These are phyloP conservation scores for Aspergillus texensis DNA, from an alignment of 2,329 filamentous ascomycete species.

Conservation along the genomic window DNA sequence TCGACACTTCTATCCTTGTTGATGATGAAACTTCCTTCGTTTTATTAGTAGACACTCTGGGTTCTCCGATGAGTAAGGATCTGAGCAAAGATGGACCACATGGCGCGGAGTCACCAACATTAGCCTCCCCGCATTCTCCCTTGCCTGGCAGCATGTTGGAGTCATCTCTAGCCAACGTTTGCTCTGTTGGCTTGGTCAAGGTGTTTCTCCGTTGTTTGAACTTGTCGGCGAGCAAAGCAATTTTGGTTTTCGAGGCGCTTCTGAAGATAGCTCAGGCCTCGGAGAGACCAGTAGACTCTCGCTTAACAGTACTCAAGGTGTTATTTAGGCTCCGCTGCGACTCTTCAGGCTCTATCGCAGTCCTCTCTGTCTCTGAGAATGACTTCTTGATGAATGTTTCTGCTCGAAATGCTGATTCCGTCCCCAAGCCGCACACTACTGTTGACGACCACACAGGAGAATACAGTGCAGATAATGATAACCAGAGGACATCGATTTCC, in stretches of 20 bases:
- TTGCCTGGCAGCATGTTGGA: conserved; percentile 35
- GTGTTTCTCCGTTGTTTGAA: conserved; percentile 77
- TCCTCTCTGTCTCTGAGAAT: conserved; percentile 71
- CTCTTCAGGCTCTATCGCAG: conserved; percentile 73
- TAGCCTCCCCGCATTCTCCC: conserved; percentile 32
- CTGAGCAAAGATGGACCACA: conserved; percentile 30
- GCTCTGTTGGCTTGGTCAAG: conserved; percentile 69
- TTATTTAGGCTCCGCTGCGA: conserved; percentile 83
- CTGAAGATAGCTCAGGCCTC: conserved; percentile 64
- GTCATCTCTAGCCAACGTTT: conserved; percentile 59
- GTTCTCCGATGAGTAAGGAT: conserved; percentile 40
- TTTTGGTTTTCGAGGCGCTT: conserved; percentile 64
- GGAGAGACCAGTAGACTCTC: conserved; percentile 67
- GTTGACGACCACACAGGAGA: conserved; percentile 46
- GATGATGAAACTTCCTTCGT: conserved; percentile 37
- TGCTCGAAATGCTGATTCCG: conserved; percentile 62
- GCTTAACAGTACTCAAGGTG: conserved; percentile 74
- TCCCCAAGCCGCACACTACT: conserved; percentile 45
- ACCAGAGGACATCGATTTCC: conserved; percentile 29
- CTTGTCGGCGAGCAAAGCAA: conserved; percentile 65
- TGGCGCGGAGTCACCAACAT: conserved; percentile 45
- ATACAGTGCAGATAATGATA: conserved; percentile 40
- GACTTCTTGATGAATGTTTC: conserved; percentile 72
- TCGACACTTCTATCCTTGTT: conserved; percentile 34
- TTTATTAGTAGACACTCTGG: conserved; percentile 35